phyloP scores from a whole-genome alignment of 441 rosid species.

The Melastoma candidum region DNA sequence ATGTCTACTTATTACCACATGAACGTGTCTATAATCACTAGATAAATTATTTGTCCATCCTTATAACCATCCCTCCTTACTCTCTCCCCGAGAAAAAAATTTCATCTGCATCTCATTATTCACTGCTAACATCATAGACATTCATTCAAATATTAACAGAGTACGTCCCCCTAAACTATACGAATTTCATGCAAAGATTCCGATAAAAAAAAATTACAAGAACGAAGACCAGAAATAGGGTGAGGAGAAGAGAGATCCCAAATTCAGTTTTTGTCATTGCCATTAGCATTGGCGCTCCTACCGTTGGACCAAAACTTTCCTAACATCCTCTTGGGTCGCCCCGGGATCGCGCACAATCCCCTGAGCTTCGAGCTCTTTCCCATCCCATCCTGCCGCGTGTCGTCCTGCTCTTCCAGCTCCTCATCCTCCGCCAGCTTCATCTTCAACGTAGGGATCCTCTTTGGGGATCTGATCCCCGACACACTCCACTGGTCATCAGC shows the following conservation, averaged over 20 bases:
- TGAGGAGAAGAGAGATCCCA: too few relatives aligned
- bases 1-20: too few relatives aligned
- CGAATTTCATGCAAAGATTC: not conserved
- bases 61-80: too few relatives aligned
- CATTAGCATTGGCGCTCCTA: conserved; percentile 24
- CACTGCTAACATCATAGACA: too few relatives aligned
- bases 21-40: too few relatives aligned
- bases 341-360: conserved; percentile 70
- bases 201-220: too few relatives aligned
- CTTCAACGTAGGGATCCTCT: conserved; percentile 57
- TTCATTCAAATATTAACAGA: not conserved
- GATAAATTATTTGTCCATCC: too few relatives aligned
- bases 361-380: conserved; percentile 54
- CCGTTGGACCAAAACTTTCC: conserved; percentile 75
- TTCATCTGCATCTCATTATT: too few relatives aligned
- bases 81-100: too few relatives aligned
- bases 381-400: conserved; percentile 41
- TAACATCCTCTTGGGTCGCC: conserved; percentile 71
- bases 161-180: not conserved
- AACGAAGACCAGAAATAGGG: too few relatives aligned
- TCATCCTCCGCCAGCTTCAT: conserved; percentile 86
- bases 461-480: conserved; percentile 75
- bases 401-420: conserved; percentile 39
- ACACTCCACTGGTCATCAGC: conserved; percentile 93
- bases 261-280: conserved; percentile 45